Base-by-base conservation (phyloP, 257 asterid genomes). In the Galeopsis tetrahit region DNA sequence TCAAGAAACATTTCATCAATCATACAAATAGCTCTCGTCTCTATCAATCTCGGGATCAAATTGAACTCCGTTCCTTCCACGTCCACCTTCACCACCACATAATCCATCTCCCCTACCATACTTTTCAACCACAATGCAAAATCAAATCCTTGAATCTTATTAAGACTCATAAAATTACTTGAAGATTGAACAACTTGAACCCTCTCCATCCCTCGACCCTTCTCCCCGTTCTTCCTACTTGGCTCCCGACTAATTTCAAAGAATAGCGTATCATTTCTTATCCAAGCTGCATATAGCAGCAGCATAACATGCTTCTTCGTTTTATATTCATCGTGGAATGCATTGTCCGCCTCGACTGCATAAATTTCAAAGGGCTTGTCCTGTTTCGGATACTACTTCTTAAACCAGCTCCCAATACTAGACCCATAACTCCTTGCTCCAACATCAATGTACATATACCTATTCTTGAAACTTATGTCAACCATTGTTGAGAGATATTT, bases 1-100 rank as follows among this genome's bases (percentile, higher is more conserved):
- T 90, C 94, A n/a, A 90, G 85, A 74, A 89, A 86, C 85, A 87
- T 75, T 75, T 89, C 96, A 67, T 87, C 92, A n/a, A 87, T 83
- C 85, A 84, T 73, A 66, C 90, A 89, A 48, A 82, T 83, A 7
- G 90, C 90, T 52, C 92, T 87, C 1, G 79, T 87, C 78, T 84
- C 85, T 33, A 89, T 46, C 79, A 89, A 73, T 59, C 86, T 76
- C 0, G 84, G 86, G 39, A 89, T 76, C 89, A 89, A 44, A 61
- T 83, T 80, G 40, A 87, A 89, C 69, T 87, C 92, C 0, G 82
- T 78, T 49, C 96, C 94, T 69, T 87, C 85, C 2, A 89, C 81
- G 67, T 89, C 90, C 96, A 89, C 82, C 82, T 89, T 89, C 87
- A 89, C 81, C 66, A 87, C 82, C 76, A 89, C 93, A 78, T 82